phyloP scores from a whole-genome alignment of 2,329 filamentous ascomycete genomes.

The Tolypocladium guangdongense region DNA sequence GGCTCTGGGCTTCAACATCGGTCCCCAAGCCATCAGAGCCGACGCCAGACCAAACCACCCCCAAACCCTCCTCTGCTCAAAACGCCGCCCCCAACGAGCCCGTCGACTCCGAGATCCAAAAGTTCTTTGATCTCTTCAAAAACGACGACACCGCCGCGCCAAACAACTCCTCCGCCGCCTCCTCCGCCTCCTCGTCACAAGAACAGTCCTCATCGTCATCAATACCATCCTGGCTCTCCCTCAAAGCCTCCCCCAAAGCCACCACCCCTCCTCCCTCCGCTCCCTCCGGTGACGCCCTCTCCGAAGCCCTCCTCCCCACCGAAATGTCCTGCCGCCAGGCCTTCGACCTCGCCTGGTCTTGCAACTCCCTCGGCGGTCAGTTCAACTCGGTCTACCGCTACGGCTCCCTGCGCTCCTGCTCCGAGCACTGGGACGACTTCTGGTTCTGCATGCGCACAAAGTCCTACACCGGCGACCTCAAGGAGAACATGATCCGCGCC shows the following conservation, averaged over 20 bases:
- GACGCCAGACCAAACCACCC: conserved; percentile 10
- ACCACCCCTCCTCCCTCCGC: conserved; percentile 8
- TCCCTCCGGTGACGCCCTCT: conserved; percentile 33
- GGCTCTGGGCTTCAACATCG: conserved; percentile 44
- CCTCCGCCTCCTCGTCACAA: conserved; percentile 13
- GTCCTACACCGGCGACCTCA: conserved; percentile 46
- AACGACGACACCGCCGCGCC: conserved; percentile 16
- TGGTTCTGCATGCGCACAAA: conserved; percentile 94
- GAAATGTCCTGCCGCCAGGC: conserved; percentile 81
- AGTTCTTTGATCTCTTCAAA: conserved; percentile 39
- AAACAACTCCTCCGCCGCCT: conserved; percentile 7
- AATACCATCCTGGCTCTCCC: conserved; percentile 22
- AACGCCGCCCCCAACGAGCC: conserved; percentile 14
- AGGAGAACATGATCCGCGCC: conserved; percentile 50
- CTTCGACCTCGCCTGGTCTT: conserved; percentile 92
- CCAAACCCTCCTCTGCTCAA: conserved; percentile 10
- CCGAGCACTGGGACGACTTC: conserved; percentile 83
- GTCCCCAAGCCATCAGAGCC: conserved; percentile 17
- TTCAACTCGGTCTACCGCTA: conserved; percentile 87
- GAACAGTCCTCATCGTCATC: conserved; percentile 19
- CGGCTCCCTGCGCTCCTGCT: conserved; percentile 65
- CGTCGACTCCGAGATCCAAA: conserved; percentile 40
- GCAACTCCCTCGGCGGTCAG: conserved; percentile 82
- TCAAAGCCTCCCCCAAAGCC: conserved; percentile 17
- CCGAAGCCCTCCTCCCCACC: conserved; percentile 63